These are phyloP conservation scores for Phanerodontia chrysosporium DNA, from an alignment of 768 basidiomycete species.

Conservation along the genomic window DNA sequence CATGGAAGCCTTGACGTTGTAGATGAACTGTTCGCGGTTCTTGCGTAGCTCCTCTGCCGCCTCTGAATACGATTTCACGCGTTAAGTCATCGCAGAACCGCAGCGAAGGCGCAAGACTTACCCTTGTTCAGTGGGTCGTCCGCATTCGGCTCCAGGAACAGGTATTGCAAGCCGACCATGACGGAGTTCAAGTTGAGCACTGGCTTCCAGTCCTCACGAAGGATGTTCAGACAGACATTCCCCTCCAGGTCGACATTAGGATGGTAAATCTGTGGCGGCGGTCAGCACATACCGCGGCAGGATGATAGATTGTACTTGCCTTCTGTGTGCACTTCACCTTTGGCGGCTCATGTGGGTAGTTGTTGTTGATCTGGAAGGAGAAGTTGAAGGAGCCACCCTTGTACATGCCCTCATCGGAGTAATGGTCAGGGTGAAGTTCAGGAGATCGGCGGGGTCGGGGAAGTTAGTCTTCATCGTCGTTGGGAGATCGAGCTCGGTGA, in stretches of 20 bases:
- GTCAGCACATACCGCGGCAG: background rate
- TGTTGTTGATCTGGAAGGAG: conserved; percentile 93
- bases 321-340: conserved; percentile 97
- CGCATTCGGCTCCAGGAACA: conserved; percentile 97
- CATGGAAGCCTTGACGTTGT: conserved; percentile 88
- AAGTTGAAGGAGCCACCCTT: conserved; percentile 91
- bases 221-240: conserved; percentile 96
- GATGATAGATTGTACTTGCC: conserved; percentile 25
- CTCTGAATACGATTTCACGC: conserved; percentile 49
- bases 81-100: conserved; percentile 11
- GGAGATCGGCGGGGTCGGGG: conserved; percentile 87
- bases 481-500: conserved; percentile 95
- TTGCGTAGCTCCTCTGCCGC: conserved; percentile 92
- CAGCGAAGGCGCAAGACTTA: conserved; percentile 29
- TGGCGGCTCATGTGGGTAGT: conserved; percentile 98
- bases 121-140: conserved; percentile 99
- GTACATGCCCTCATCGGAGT: conserved; percentile 99
- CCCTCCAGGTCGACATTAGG: conserved; percentile 98
- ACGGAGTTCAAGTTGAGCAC: conserved; percentile 96
- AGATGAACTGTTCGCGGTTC: conserved; percentile 77
- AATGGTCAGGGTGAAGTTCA: conserved; percentile 95
- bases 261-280: conserved; percentile 80
- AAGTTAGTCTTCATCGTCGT: conserved; percentile 95
- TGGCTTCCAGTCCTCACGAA: conserved; percentile 99
- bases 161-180: conserved; percentile 97